Base-by-base conservation (phyloP, 2,329 filamentous ascomycete species). In the Ophiognomonia clavigignenti-juglandacearum region DNA sequence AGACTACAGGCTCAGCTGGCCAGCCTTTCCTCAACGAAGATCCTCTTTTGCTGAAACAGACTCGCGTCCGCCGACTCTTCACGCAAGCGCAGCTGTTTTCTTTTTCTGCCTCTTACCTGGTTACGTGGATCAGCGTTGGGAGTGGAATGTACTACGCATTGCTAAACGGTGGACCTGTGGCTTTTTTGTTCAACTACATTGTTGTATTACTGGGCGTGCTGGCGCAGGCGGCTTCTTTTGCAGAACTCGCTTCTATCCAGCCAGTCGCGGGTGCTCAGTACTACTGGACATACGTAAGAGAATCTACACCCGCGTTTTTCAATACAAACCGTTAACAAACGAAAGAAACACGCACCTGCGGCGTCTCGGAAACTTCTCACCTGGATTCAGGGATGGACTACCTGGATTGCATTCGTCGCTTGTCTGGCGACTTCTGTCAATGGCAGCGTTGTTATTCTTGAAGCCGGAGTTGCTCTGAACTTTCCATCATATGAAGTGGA, bases 221-320 rank as follows among this genome's bases (percentile, higher is more conserved):
- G 7, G 53, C 54, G 6, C 61, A 64, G 37, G 57, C 59, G 11
- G 57, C 56, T 4, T 68, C 66, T 1, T 56, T 70, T 29, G 67
- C 62, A 6, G 67, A 70, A 50, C 56, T 70, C 57, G 63, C 62
- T 2, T 68, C 67, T 0, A 67, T 69, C 52, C 60, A 61, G 14
- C 66, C 66, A 4, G 60, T 68, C 31, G 67, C 67, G 0, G 67
- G 66, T 11, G 68, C 65, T 4, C 67, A 69, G 50, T 70, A 71
- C 49, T 65, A 69, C 50, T 70, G 67, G 67, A 70, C 66, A 4
- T 59, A 60, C 34, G 39, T 36, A 8, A 36, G 34, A 10, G 16
- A 34, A n/a, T n/a, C 31, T 14, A 18, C 4, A 10, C 34, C n/a
- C 4, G 4, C 7, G 7, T 6, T 36, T 6, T 6, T 7, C 8